phyloP scores from a whole-genome alignment of 495 filamentous ascomycete genomes.

The Parathielavia appendiculata region DNA sequence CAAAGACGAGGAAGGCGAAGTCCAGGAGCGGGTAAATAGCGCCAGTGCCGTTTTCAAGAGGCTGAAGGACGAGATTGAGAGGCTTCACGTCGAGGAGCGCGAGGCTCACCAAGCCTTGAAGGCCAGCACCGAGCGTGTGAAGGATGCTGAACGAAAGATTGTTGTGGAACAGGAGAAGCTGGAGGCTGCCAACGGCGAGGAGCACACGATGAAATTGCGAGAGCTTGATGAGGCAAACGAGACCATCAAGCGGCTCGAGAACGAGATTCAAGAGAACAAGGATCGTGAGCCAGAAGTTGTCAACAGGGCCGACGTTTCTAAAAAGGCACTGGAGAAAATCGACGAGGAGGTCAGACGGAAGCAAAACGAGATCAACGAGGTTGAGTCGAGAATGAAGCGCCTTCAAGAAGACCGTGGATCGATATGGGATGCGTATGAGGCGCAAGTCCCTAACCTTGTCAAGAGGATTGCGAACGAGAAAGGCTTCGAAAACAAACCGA shows the following conservation, averaged over 20 bases:
- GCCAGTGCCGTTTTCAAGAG: slow-evolving; percentile 36
- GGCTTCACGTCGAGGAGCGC: slow-evolving; percentile 44
- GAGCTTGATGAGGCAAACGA: slow-evolving; percentile 48
- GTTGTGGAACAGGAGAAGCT: slow-evolving; percentile 40
- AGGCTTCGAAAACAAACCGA: slow-evolving; percentile 62
- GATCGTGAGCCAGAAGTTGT: slow-evolving; percentile 30
- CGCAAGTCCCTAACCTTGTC: slow-evolving; percentile 58
- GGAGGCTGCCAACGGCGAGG: slow-evolving; percentile 52
- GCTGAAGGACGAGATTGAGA: slow-evolving; percentile 26
- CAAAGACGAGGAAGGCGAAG: slow-evolving; percentile 35
- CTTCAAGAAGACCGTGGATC: slow-evolving; percentile 32
- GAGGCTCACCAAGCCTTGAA: slow-evolving; percentile 40
- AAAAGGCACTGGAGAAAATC: slow-evolving; percentile 41
- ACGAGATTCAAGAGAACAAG: slow-evolving; percentile 35
- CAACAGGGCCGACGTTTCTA: slow-evolving; percentile 30
- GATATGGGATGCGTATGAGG: slow-evolving; percentile 50
- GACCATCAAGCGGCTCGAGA: slow-evolving; percentile 41
- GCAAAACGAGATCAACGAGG: slow-evolving; percentile 47
- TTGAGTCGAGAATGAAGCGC: slow-evolving; percentile 33
- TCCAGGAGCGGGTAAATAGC: slow-evolving; percentile 34
- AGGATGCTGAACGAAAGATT: slow-evolving; percentile 38
- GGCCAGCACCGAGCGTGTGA: slow-evolving; percentile 31
- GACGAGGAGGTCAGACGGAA: slow-evolving; percentile 38
- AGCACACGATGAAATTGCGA: slow-evolving; percentile 32
- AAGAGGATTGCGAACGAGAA: slow-evolving; percentile 59